Percentiles rank a stretch among this genome's conserved stretches.
Conservation (phyloP, 1,284 basidiomycete genomes). For the Melampsora occidentalis region DNA sequence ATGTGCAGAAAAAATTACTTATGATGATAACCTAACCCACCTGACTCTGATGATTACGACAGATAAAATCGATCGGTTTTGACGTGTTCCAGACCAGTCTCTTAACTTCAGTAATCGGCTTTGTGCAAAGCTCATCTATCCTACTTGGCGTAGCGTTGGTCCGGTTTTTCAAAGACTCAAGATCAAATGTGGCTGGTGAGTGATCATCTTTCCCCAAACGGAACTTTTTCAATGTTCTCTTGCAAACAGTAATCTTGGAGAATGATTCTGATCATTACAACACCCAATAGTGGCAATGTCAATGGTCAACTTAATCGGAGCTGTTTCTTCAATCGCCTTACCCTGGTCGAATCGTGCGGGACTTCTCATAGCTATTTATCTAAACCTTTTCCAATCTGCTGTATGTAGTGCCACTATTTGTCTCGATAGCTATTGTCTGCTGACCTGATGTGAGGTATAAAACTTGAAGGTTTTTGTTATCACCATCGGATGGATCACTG, state of each 20-base stretch:
- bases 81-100: background rate
- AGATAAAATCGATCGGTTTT: background rate
- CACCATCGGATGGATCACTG: background rate
- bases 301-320: background rate
- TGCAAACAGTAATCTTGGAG: background rate
- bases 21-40: background rate
- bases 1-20: background rate
- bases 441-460: background rate
- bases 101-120: background rate
- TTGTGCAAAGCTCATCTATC: background rate
- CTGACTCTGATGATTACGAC: background rate
- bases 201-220: background rate
- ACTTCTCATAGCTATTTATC: background rate
- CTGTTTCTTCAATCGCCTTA: background rate
- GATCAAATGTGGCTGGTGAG: background rate
- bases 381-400: background rate
- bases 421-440: no score
- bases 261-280: no score
- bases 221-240: background rate
- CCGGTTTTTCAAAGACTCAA: background rate
- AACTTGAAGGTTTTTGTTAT: background rate
- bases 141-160: background rate
- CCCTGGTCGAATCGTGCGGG: background rate
- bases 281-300: background rate
- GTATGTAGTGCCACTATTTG: background rate